These are phyloP conservation scores for Pyricularia sp. DNA, from an alignment of 2,329 filamentous ascomycete species.

Conservation along the genomic window DNA sequence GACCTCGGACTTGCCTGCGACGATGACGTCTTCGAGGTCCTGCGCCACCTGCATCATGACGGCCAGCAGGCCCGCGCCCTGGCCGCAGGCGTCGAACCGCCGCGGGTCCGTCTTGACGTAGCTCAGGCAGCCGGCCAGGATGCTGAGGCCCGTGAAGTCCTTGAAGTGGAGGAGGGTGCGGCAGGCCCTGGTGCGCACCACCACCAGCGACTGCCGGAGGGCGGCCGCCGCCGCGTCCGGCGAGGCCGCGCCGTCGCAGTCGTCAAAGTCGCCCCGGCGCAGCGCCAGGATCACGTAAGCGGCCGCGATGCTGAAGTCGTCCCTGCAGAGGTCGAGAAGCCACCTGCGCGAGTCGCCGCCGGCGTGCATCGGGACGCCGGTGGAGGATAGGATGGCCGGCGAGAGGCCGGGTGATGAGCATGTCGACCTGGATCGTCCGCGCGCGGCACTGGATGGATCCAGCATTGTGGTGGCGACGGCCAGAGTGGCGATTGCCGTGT, in stretches of 20 bases:
- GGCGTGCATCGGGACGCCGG: constrained; percentile 5
- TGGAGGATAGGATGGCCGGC: constrained; percentile 19
- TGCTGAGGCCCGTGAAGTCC: constrained; percentile 12
- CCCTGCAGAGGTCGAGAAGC: constrained; percentile 16
- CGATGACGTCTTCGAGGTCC: constrained; percentile 15
- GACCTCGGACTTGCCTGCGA: constrained; percentile 12
- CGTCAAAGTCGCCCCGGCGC: constrained; percentile 9
- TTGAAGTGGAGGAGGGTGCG: constrained; percentile 15
- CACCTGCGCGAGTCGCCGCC: constrained; percentile 6
- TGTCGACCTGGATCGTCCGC: constrained; percentile 3
- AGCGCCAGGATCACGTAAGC: constrained; percentile 12
- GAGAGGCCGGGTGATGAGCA: constrained; percentile 6
- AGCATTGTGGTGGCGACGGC: background rate
- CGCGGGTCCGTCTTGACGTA: background rate
- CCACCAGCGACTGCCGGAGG: constrained; percentile 9
- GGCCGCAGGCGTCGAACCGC: background rate
- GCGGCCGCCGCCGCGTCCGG: constrained; percentile 6
- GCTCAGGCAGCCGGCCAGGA: constrained; percentile 13
- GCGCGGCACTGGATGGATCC: background rate
- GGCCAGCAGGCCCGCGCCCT: constrained; percentile 7
- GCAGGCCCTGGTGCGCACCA: constrained; percentile 11
- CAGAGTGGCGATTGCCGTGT: background rate
- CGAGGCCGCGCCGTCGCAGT: constrained; percentile 6
- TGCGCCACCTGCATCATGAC: constrained; percentile 11
- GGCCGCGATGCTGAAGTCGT: constrained; percentile 15